Base-by-base conservation (phyloP, 805 yeast genomes). In the Ogataea minuta region DNA sequence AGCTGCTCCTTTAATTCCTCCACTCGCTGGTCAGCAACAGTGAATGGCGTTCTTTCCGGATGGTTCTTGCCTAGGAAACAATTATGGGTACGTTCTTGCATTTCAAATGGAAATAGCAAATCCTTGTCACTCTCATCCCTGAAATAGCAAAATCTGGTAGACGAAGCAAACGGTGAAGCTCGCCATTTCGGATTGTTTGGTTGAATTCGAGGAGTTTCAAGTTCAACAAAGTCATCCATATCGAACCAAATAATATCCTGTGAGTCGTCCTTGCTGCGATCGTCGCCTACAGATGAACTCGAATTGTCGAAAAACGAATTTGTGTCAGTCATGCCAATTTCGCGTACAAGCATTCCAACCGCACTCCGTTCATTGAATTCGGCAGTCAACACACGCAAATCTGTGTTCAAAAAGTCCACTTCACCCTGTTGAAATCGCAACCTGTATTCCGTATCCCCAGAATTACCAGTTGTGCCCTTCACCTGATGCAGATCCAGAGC, bases 351-450 rank as follows among this genome's bases (percentile, higher is more conserved):
- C 24, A 67, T 50, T 27, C 71, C 73, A 9, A 68, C 66, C 0
- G 71, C 60, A 3, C 81, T 69, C 6, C 67, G 60, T 41, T 82
- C 87, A 32, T 74, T 71, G 59, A 86, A 83, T 4, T 68, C 62
- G 0, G 91, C 88, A 20, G 75, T 70, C 2, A 88, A 50, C 5
- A 82, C 71, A 34, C 95, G 63, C 9, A 87, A 59, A 56, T 88
- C 95, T 5, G 87, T 80, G 13, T 73, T 73, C 10, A 72, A 68
- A 41, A 84, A 74, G 49, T 82, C 85, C 16, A 88, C 71, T 32
- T 81, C 81, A n/a, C 89, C 91, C 31, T 77, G 66, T 48, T 76
- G 71, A 65, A 84, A 80, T 46, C 71, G 74, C 72, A 82, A 71
- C 44, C 71, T 75, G 70, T 50, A 55, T 66, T 75, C 39, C 68